Conservation (phyloP, 2,329 filamentous ascomycete genomes). For the Pezicula rhizophila region DNA sequence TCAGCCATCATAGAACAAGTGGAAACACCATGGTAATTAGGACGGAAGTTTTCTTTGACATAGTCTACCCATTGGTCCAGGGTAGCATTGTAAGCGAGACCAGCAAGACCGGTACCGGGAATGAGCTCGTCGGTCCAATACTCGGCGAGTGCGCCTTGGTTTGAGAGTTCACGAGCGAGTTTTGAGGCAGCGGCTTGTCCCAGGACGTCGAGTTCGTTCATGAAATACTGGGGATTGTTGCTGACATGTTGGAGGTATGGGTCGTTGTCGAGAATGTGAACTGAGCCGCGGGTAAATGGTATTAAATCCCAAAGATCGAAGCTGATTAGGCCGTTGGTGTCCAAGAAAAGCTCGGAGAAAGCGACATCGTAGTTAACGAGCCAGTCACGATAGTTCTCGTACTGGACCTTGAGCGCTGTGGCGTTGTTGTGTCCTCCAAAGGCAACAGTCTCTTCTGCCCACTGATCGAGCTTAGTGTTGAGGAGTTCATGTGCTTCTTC, state of each 20-base stretch:
- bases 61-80: constrained; percentile 21
- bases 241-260: constrained; percentile 20
- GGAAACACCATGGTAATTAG: constrained; percentile 18
- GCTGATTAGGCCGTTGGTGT: constrained; percentile 19
- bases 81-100: constrained; percentile 11
- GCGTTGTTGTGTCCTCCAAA: constrained; percentile 23
- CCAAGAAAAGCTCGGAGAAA: constrained; percentile 24
- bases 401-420: constrained; percentile 14
- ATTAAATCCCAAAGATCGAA: constrained; percentile 26
- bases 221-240: constrained; percentile 22
- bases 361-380: constrained; percentile 23
- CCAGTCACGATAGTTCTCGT: constrained; percentile 25
- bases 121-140: constrained; percentile 1
- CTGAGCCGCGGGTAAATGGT: constrained; percentile 25
- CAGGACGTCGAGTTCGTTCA: constrained; percentile 24
- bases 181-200: constrained; percentile 23
- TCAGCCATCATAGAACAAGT: constrained; percentile 6
- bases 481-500: constrained; percentile 14
- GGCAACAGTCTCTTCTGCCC: constrained; percentile 22
- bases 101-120: background rate
- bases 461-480: constrained; percentile 21
- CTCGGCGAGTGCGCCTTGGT: constrained; percentile 2
- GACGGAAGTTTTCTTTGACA: constrained; percentile 20
- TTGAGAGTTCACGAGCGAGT: constrained; percentile 20
- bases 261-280: constrained; percentile 19